Percentiles rank a stretch among this genome's conserved stretches.
These are phyloP conservation scores for Aspergillus heteromorphus DNA, from an alignment of 495 filamentous ascomycete species.

Conservation along the genomic window DNA sequence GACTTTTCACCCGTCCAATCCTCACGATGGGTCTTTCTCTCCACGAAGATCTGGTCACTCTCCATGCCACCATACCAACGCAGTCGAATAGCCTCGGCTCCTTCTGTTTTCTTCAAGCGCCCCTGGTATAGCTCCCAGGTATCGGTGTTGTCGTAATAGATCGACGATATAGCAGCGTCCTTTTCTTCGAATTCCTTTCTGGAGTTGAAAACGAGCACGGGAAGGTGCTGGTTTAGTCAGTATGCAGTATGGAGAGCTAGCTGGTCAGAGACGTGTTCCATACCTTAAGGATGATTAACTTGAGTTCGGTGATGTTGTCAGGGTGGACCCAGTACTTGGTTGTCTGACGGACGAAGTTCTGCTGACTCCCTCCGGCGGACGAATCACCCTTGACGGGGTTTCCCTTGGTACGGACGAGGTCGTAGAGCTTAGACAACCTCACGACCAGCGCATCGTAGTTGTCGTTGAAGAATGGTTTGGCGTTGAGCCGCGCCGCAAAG, in stretches of 20 bases:
- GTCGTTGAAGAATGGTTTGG: slow-evolving; percentile 96
- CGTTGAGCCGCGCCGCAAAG: slow-evolving; percentile 87
- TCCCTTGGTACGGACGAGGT: slow-evolving; percentile 85
- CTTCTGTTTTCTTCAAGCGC: slow-evolving; percentile 94
- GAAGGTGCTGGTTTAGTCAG: slow-evolving; percentile 60
- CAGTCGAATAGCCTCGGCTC: slow-evolving; percentile 91
- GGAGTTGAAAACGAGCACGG: slow-evolving; percentile 94
- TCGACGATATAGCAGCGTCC: slow-evolving; percentile 93
- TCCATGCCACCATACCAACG: slow-evolving; percentile 98
- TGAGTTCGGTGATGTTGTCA: slow-evolving; percentile 97
- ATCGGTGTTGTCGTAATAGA: slow-evolving; percentile 94
- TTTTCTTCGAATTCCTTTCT: slow-evolving; percentile 90
- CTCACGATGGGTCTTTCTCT: slow-evolving; percentile 96
- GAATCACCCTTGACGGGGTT: slow-evolving; percentile 90
- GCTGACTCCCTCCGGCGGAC: slow-evolving; percentile 83
- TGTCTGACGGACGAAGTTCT: slow-evolving; percentile 93
- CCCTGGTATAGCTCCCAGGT: slow-evolving; percentile 93
- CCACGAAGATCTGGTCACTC: slow-evolving; percentile 89
- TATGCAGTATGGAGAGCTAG: background rate
- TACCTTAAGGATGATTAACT: slow-evolving; percentile 90
- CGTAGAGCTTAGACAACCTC: slow-evolving; percentile 92
- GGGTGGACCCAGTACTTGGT: slow-evolving; percentile 99
- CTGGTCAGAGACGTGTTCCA: background rate
- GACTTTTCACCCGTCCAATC: slow-evolving; percentile 99
- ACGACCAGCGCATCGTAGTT: slow-evolving; percentile 97